Evolutionary conservation across 192 early-diverging fungal genomes (phyloP), one percentile per base, ranked within the genome.

Genomic region (Coemansia javaensis): DNA sequence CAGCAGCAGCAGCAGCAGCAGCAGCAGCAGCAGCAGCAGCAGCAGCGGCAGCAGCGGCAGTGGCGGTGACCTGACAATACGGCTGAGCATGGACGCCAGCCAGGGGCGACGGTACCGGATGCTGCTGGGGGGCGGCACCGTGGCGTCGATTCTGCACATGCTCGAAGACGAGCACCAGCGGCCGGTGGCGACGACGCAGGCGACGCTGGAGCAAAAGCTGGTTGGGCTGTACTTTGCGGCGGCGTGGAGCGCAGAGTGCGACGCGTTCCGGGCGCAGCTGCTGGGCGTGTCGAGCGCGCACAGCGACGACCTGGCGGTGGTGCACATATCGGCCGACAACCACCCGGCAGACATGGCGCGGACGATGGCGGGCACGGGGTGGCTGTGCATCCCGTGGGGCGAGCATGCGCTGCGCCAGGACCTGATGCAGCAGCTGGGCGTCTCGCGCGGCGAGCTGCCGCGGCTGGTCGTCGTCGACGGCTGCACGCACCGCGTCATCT

Each of bases 221-320:
- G 40, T 71, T 7, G 60, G 35, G 5, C 28, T 71, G 32, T 71
- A 71, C 28, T 71, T 71, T 63, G 67, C 55, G n/a, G 67, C 67
- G 3, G 59, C 67, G 17, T 71, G 67, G 67, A 71, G 67, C 41
- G 60, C 67, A 14, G 67, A 71, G 37, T 71, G 67, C 55, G 67
- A 71, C 56, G 67, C 51, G n/a, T 71, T 71, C 40, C 50, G 60
- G 32, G 51, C 67, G 43, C 54, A 49, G n/a, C 44, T 71, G 32
- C 41, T 30, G 32, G 41, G 51, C 18, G 36, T 71, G 11, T 63
- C 67, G 5, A 47, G 56, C 10, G 67, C 67, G 1, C 53, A 59
- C 28, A 14, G 44, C 17, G 40, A 59, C 28, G 67, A 71, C 20
- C n/a, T 71, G 30, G 60, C 45, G 1, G 47, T 71, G 13, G 60